These are phyloP conservation scores for Mucor racemosus DNA, from an alignment of 371 early-diverging fungal genomes.

Conservation along the genomic window DNA sequence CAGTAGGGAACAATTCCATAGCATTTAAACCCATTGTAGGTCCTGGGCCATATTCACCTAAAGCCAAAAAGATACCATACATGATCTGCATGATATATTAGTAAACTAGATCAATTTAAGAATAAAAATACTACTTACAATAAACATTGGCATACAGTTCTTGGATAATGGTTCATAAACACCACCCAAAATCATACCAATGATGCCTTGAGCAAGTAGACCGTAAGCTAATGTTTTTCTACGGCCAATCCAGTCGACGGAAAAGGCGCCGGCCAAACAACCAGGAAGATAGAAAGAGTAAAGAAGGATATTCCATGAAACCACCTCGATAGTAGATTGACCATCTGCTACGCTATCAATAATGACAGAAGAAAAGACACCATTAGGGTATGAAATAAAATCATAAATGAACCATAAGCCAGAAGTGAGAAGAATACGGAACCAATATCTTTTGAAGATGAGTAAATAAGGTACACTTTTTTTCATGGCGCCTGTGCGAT, in stretches of 20 bases:
- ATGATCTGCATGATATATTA: constrained; percentile 30
- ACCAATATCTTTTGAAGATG: constrained; percentile 65
- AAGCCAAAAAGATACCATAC: constrained; percentile 64
- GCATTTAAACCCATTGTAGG: constrained; percentile 58
- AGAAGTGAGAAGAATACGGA: constrained; percentile 56
- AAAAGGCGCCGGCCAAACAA: constrained; percentile 55
- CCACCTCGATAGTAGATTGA: constrained; percentile 50
- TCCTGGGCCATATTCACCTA: constrained; percentile 64
- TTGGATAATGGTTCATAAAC: constrained; percentile 49
- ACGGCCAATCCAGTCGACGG: constrained; percentile 63
- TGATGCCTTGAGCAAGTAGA: constrained; percentile 54
- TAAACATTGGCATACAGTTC: constrained; percentile 63
- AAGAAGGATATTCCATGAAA: constrained; percentile 65
- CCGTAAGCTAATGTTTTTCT: constrained; percentile 61
- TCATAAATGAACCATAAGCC: constrained; percentile 73
- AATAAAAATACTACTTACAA: constrained; percentile 12
- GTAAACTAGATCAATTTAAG: too few species aligned
- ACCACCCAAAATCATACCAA: constrained; percentile 67
- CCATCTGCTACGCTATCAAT: constrained; percentile 49
- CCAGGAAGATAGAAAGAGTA: constrained; percentile 68
- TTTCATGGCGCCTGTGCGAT: constrained; percentile 50
- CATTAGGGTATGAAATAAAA: constrained; percentile 62
- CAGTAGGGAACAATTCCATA: constrained; percentile 62
- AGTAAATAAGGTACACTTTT: constrained; percentile 64
- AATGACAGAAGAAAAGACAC: constrained; percentile 61